These are phyloP conservation scores for Pseudogymnoascus sp. DNA, from an alignment of 2,329 filamentous ascomycete species.

Conservation along the genomic window DNA sequence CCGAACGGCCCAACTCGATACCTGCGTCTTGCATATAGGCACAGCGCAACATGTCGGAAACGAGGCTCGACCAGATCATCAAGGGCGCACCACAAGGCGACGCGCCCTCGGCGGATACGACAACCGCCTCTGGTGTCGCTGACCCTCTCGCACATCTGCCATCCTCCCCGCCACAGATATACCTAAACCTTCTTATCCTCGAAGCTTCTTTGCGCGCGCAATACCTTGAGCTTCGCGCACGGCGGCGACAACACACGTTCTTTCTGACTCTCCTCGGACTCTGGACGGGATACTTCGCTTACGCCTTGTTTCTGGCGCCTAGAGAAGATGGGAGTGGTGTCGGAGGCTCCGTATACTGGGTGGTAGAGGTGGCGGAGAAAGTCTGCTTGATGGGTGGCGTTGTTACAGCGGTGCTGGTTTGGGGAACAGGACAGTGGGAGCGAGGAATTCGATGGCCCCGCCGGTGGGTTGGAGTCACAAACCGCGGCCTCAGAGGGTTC, in stretches of 20 bases:
- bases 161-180: conserved; percentile 50
- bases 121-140: conserved; percentile 32
- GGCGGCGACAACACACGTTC: conserved; percentile 85
- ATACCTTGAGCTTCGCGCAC: conserved; percentile 80
- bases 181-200: conserved; percentile 94
- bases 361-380: conserved; percentile 82
- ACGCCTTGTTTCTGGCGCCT: conserved; percentile 89
- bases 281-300: conserved; percentile 80
- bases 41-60: background rate
- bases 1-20: background rate
- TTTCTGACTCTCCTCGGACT: conserved; percentile 70
- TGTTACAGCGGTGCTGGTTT: conserved; percentile 77
- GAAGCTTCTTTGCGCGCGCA: conserved; percentile 89
- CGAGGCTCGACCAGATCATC: conserved; percentile 64
- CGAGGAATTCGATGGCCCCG: conserved; percentile 89
- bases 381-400: conserved; percentile 86
- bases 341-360: conserved; percentile 93
- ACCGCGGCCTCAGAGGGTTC: conserved; percentile 81
- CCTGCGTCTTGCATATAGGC: background rate
- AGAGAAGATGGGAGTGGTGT: conserved; percentile 86
- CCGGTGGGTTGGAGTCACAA: conserved; percentile 81
- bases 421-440: conserved; percentile 95
- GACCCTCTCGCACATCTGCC: conserved; percentile 28
- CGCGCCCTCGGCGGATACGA: conserved; percentile 29
- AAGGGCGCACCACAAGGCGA: conserved; percentile 73